phyloP scores from a whole-genome alignment of 2,329 filamentous ascomycete genomes.

The Dactylonectria estremocensis region DNA sequence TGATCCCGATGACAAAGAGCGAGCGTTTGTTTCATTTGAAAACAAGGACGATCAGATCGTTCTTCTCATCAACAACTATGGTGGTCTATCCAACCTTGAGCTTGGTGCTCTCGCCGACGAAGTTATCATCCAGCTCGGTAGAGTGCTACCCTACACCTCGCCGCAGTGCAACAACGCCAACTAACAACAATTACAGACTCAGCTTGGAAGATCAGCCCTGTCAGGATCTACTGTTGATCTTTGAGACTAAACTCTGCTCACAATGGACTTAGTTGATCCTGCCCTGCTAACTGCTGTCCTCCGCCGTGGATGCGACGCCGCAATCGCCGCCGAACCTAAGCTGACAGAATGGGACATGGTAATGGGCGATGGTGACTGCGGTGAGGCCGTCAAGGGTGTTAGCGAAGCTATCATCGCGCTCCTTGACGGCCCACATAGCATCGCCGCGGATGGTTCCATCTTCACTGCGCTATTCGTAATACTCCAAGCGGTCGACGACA shows the following conservation, averaged over 20 bases:
- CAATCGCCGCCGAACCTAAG: constrained; percentile 23
- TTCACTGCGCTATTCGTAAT: constrained; percentile 45
- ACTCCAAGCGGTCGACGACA: constrained; percentile 66
- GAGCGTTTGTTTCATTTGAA: constrained; percentile 22
- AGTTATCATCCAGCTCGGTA: constrained; percentile 23
- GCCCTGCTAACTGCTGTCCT: constrained; percentile 10
- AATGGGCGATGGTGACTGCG: constrained; percentile 77
- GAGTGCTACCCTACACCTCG: background rate
- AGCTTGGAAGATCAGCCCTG: constrained; percentile 23
- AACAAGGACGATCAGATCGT: constrained; percentile 18
- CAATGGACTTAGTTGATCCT: constrained; percentile 10
- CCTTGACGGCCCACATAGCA: constrained; percentile 44
- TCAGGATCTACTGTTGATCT: constrained; percentile 16
- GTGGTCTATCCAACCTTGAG: constrained; percentile 26
- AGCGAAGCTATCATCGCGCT: constrained; percentile 47
- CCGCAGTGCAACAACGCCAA: background rate
- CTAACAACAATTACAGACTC: constrained; percentile 5
- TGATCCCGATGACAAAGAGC: constrained; percentile 28
- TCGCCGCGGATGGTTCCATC: constrained; percentile 51
- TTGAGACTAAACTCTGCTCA: background rate
- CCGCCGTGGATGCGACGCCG: constrained; percentile 16
- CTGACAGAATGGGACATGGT: constrained; percentile 56
- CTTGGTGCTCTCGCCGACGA: constrained; percentile 24
- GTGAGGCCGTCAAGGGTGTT: constrained; percentile 51
- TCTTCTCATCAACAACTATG: constrained; percentile 29